Conservation (phyloP, 768 basidiomycete genomes). For the Naganishia kalamii region DNA sequence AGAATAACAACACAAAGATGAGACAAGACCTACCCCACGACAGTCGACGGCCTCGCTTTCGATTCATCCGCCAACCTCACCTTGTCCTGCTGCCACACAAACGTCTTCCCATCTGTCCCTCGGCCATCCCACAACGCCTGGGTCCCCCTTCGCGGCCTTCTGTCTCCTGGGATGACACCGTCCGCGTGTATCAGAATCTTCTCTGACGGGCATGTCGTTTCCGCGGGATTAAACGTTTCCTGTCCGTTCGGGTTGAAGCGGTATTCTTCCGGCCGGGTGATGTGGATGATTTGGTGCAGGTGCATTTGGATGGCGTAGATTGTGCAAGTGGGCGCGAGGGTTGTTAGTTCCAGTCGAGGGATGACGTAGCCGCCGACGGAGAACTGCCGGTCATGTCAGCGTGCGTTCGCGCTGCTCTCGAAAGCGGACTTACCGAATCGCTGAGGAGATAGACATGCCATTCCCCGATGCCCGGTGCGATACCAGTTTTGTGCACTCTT, state of each 20-base stretch:
- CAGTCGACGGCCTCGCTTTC: constrained; percentile 2
- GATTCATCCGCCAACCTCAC: constrained; percentile 1
- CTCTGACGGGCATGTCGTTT: constrained; percentile 1
- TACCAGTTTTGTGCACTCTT: constrained; percentile 1
- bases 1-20: not conserved
- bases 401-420: no score
- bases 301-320: constrained; percentile 12
- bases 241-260: constrained; percentile 14
- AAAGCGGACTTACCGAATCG: not conserved
- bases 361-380: constrained; percentile 7
- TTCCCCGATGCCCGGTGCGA: not conserved
- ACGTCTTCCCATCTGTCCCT: not conserved
- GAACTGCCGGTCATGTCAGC: not conserved
- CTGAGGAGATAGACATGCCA: constrained; percentile 8
- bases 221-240: not conserved
- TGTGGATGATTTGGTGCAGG: constrained; percentile 6
- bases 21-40: constrained; percentile 1
- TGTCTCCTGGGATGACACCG: not conserved
- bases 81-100: constrained; percentile 9
- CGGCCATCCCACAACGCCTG: not conserved
- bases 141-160: constrained; percentile 1
- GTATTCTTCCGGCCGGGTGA: constrained; percentile 8
- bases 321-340: not conserved
- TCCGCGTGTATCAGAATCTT: constrained; percentile 2
- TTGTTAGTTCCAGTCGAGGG: not conserved